A percentile compares a stretch with the other conserved stretches of the same genome.
phyloP scores from a whole-genome alignment of 805 yeast species.

The Lachancea mirantina region DNA sequence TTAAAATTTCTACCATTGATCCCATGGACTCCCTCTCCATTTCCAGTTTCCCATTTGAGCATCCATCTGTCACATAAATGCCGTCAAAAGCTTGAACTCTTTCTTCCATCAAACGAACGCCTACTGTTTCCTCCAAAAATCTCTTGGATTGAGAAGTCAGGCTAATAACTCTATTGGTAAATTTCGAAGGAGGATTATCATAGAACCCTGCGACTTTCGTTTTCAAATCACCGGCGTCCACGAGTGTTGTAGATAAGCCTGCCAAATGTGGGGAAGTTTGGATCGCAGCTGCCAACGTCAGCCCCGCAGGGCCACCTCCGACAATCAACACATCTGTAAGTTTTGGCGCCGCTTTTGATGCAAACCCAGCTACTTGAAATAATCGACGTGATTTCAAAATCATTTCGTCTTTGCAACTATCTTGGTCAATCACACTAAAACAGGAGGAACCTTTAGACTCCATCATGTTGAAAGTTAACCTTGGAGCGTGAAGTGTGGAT shows the following conservation, averaged over 20 bases:
- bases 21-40: slow-evolving; percentile 56
- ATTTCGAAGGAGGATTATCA: slow-evolving; percentile 36
- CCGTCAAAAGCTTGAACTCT: slow-evolving; percentile 75
- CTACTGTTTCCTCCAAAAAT: slow-evolving; percentile 62
- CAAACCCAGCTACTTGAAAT: too few relatives aligned
- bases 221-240: slow-evolving; percentile 64
- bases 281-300: slow-evolving; percentile 76
- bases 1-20: slow-evolving; percentile 86
- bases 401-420: too few relatives aligned
- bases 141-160: slow-evolving; percentile 74
- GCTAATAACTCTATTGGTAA: slow-evolving; percentile 77
- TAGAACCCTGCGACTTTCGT: slow-evolving; percentile 39
- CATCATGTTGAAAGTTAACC: too few relatives aligned
- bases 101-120: slow-evolving; percentile 66
- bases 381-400: too few relatives aligned
- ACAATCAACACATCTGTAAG: slow-evolving; percentile 70
- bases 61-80: slow-evolving; percentile 80
- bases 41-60: slow-evolving; percentile 59
- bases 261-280: slow-evolving; percentile 58
- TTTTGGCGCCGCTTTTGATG: slow-evolving; percentile 16
- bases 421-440: too few relatives aligned
- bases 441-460: too few relatives aligned
- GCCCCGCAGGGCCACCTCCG: slow-evolving; percentile 97
- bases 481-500: too few relatives aligned
- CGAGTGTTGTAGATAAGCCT: slow-evolving; percentile 53